These are phyloP conservation scores for Biancaea sappan DNA, from an alignment of 306 rosid species.

Conservation along the genomic window DNA sequence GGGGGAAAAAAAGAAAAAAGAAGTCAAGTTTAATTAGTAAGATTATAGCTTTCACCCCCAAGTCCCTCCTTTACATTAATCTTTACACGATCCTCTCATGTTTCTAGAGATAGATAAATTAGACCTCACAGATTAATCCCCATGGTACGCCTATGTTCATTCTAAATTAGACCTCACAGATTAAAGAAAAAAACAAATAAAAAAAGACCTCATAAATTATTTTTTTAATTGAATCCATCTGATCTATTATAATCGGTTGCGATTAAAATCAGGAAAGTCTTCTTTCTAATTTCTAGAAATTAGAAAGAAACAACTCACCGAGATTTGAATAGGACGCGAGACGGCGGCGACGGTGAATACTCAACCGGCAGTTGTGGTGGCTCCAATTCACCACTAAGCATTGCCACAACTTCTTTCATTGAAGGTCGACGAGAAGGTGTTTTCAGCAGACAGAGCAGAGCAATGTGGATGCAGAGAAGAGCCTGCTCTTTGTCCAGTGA, in stretches of 20 bases:
- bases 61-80: constrained; percentile 33
- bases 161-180: too few relatives aligned
- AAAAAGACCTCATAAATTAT: too few relatives aligned
- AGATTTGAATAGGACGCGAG: constrained; percentile 66
- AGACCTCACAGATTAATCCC: too few relatives aligned
- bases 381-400: constrained; percentile 72
- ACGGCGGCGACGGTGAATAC: constrained; percentile 73
- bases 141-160: too few relatives aligned
- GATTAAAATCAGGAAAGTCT: constrained; percentile 42
- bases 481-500: constrained; percentile 71
- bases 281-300: neutral
- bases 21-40: constrained; percentile 23
- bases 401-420: constrained; percentile 81
- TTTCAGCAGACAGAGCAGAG: constrained; percentile 80
- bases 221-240: too few relatives aligned
- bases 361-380: constrained; percentile 75
- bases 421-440: constrained; percentile 81
- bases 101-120: too few relatives aligned
- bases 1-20: constrained; percentile 22
- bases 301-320: constrained; percentile 54
- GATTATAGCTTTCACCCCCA: constrained; percentile 17
- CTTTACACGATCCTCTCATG: too few relatives aligned
- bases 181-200: too few relatives aligned
- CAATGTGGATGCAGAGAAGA: constrained; percentile 78
- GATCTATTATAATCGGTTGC: too few relatives aligned